Evolutionary conservation across 345 rosid species (phyloP).

Genomic region (Abelmoschus esculentus): DNA sequence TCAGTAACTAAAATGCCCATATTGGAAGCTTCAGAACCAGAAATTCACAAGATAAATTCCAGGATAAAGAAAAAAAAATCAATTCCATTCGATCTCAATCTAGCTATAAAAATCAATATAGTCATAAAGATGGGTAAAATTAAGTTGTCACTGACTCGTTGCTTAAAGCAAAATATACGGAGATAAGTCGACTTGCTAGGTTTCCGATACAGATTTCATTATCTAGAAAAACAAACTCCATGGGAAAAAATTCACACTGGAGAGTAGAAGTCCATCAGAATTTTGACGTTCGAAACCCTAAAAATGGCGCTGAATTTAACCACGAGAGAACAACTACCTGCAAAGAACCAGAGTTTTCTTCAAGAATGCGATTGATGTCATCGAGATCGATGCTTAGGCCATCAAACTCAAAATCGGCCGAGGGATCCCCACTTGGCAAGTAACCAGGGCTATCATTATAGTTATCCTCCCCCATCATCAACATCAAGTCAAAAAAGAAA

Average conservation of each 20-base stretch:
- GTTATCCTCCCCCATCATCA: conserved; percentile 28
- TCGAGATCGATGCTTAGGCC: conserved; percentile 38
- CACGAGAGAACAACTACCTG: conserved; percentile 30
- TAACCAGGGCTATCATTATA: background rate
- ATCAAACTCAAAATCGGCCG: conserved; percentile 13
- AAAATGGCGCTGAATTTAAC: background rate
- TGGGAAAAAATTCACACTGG: background rate
- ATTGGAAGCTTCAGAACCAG: background rate
- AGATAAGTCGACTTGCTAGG: background rate
- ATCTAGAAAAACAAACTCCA: background rate
- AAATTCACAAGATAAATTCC: background rate
- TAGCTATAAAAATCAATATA: background rate
- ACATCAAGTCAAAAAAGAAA: background rate
- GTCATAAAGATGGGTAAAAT: background rate
- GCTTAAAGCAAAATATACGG: background rate
- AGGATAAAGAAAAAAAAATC: background rate
- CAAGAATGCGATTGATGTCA: conserved; percentile 26
- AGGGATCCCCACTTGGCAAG: conserved; percentile 13
- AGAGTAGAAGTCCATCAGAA: background rate
- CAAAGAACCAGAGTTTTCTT: conserved; percentile 22
- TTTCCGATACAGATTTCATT: background rate
- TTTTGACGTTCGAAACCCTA: conserved; percentile 3
- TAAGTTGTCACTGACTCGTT: background rate
- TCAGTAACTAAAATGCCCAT: background rate
- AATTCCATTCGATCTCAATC: background rate